phyloP scores from a whole-genome alignment of 108 stramenopile species.

The Epithemia pelagica region DNA sequence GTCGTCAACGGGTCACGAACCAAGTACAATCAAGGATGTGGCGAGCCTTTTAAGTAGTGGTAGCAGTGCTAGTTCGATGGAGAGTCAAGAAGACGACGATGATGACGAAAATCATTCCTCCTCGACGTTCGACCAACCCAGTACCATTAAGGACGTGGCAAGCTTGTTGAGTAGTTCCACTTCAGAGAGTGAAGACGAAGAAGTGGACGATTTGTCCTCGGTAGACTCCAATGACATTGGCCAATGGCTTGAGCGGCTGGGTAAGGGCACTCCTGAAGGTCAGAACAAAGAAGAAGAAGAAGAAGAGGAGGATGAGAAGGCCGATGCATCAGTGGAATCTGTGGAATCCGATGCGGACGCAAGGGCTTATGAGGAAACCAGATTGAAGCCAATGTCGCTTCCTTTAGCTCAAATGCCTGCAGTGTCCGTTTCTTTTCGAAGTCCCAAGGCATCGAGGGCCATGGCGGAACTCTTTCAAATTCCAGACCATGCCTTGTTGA shows the following conservation, averaged over 20 bases:
- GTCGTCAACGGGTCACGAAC: too few species aligned
- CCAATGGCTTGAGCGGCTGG: neutral
- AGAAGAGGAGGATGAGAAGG: neutral
- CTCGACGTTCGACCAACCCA: neutral
- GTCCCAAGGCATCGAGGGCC: neutral
- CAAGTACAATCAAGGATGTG: too few species aligned
- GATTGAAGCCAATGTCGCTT: too few species aligned
- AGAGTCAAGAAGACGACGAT: too few species aligned
- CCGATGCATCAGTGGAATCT: neutral
- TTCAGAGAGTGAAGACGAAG: neutral
- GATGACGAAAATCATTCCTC: neutral
- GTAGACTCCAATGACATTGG: neutral
- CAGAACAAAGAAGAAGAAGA: too few species aligned
- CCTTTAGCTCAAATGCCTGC: too few species aligned
- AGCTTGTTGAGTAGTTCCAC: neutral
- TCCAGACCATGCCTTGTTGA: neutral
- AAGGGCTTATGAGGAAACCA: neutral
- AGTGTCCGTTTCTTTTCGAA: neutral
- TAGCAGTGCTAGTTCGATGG: too few species aligned
- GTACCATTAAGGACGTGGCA: neutral
- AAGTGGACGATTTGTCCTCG: neutral
- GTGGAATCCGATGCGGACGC: neutral
- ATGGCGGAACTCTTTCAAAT: neutral
- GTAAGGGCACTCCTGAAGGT: too few species aligned
- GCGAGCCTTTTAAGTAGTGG: neutral